Base-by-base conservation (phyloP, 2,329 filamentous ascomycete genomes). In the Phialocephala subalpina region DNA sequence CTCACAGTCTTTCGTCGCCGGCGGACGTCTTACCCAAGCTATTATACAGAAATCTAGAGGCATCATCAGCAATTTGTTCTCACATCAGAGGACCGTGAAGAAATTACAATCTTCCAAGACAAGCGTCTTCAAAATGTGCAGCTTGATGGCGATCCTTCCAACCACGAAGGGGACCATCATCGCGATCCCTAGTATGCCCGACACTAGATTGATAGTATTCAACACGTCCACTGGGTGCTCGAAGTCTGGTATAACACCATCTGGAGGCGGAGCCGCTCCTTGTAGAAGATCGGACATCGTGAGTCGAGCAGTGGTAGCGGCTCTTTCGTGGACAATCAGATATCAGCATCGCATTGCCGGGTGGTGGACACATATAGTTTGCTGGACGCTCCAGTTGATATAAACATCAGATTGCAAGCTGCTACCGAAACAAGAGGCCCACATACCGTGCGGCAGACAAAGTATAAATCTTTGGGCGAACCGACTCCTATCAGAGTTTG, bases 21-120 rank as follows among this genome's bases (percentile, higher is more conserved):
- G 18, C 3, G 3, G 18, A 33, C 6, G 18, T 33, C 18, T 25
- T 49, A 20, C 38, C 60, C 60, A 63, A 11, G 60, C 18, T 27
- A 63, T 27, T 16, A 63, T 33, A 47, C 60, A 63, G 35, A 63
- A 49, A 29, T 47, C 60, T 63, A 22, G 18, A 25, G n/a, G 33
- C 1, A 62, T 6, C 3, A 16, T 62, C n/a, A 62, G 60, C 18
- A 12, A 40, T 3, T 9, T 9, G 20, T 4, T 38, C 18, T 12
- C 7, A 14, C 3, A 22, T 18, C 18, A 16, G 22, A 12, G n/a
- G 12, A 9, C 16, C 5, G 27, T 35, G 47, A 36, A 16, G 18
- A 29, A 57, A 36, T 25, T 35, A 63, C 60, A 63, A 38, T 63
- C 60, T 52, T 63, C 60, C n/a, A 58, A n/a, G 20, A 35, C 9